Evolutionary conservation across 75 land plant genomes (phyloP).

Genomic region (Pinus taeda): DNA sequence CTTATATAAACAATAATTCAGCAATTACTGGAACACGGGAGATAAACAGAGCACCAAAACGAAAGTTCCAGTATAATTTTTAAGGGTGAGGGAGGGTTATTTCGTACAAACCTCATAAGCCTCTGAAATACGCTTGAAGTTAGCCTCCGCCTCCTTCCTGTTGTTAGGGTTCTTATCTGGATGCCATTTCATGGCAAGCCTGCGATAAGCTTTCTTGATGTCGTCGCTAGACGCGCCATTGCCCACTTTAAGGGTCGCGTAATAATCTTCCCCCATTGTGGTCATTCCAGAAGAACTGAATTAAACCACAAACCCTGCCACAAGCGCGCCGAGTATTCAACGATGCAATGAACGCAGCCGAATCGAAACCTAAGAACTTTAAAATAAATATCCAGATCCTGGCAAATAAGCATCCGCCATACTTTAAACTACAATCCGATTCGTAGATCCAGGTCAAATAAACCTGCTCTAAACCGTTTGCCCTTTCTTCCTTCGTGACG

Average conservation of each 20-base stretch:
- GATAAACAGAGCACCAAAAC: neutral
- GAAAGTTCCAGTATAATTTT: neutral
- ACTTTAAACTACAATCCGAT: no score
- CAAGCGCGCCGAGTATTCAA: no score
- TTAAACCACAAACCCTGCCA: no score
- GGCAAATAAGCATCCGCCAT: no score
- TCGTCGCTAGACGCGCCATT: conserved; percentile 38
- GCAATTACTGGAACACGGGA: neutral
- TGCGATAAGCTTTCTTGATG: conserved; percentile 40
- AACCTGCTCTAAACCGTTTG: no score
- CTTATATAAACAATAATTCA: no score
- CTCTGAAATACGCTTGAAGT: conserved; percentile 25
- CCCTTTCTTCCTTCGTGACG: no score
- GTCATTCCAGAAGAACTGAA: no score
- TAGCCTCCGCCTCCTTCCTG: conserved; percentile 24
- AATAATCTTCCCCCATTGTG: conserved; percentile 43
- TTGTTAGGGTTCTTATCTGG: conserved; percentile 36
- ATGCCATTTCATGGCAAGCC: conserved; percentile 44
- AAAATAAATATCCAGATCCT: no score
- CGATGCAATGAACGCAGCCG: no score
- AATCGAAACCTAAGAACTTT: no score
- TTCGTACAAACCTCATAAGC: conserved; percentile 15
- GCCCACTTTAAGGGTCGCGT: conserved; percentile 30
- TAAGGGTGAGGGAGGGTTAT: neutral
- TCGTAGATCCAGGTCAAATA: no score